These are phyloP conservation scores for Solanum chacoense DNA, from an alignment of 305 asterid species.

Conservation along the genomic window DNA sequence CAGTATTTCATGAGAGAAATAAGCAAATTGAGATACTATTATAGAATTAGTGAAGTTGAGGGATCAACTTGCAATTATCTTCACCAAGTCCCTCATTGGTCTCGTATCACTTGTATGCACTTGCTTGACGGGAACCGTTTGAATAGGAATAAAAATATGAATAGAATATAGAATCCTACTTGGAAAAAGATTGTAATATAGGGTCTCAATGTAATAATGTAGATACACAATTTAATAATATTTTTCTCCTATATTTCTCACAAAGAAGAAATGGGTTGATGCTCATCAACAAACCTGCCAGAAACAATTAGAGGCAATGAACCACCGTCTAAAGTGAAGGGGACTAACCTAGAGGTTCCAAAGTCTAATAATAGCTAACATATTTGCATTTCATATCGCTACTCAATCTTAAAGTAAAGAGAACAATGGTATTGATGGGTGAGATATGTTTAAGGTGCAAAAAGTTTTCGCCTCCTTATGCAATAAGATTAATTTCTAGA, in stretches of 20 bases:
- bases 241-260: not conserved
- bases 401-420: not conserved
- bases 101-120: not conserved
- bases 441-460: not conserved
- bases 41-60: not conserved
- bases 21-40: not conserved
- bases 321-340: not conserved
- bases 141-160: not conserved
- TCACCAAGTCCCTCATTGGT: not conserved
- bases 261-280: not conserved
- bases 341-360: not conserved
- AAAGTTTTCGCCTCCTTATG: not conserved
- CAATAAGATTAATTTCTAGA: conserved; percentile 4
- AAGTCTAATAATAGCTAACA: not conserved
- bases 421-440: not conserved
- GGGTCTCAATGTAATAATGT: not conserved
- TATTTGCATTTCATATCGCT: not conserved
- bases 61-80: not conserved
- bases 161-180: not conserved
- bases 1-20: not conserved
- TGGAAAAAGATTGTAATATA: not conserved
- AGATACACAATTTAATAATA: not conserved
- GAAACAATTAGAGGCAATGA: not conserved
- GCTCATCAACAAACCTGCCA: not conserved
- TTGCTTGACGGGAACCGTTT: not conserved